Evolutionary conservation across 2,329 filamentous ascomycete genomes (phyloP).

Genomic region (Dryadomyces quercus-mongolicae): DNA sequence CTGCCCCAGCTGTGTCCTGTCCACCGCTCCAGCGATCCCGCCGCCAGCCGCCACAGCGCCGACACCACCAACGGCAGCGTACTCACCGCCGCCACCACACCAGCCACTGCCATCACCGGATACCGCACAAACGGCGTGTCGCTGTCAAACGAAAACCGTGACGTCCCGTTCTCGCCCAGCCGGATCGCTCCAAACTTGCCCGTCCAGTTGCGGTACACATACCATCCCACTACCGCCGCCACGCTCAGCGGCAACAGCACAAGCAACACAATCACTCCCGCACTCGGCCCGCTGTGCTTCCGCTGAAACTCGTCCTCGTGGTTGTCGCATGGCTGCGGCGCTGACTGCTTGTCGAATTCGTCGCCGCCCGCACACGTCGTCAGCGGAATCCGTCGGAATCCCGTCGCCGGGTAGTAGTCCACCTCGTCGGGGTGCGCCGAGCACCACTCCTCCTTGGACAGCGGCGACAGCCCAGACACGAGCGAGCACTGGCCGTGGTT

Average conservation of each 20-base stretch:
- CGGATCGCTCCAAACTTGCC: constrained; percentile 87
- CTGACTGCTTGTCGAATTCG: constrained; percentile 57
- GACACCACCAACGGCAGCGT: constrained; percentile 59
- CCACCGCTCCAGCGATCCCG: constrained; percentile 36
- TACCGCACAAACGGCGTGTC: constrained; percentile 71
- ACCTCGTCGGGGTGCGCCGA: constrained; percentile 50
- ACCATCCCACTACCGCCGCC: constrained; percentile 68
- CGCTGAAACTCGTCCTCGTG: constrained; percentile 71
- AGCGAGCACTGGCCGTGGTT: constrained; percentile 62
- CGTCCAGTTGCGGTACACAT: constrained; percentile 73
- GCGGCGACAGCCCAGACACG: constrained; percentile 58
- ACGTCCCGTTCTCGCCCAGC: constrained; percentile 54
- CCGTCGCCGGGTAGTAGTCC: constrained; percentile 75
- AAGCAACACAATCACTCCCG: constrained; percentile 65
- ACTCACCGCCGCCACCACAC: constrained; percentile 44
- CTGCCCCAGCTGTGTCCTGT: constrained; percentile 19
- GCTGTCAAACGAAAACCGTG: constrained; percentile 36
- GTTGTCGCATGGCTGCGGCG: constrained; percentile 55
- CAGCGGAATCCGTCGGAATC: constrained; percentile 80
- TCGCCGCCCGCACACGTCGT: constrained; percentile 72
- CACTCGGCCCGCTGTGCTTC: constrained; percentile 54
- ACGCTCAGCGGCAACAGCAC: constrained; percentile 62
- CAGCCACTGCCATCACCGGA: constrained; percentile 63
- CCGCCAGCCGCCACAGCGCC: constrained; percentile 58
- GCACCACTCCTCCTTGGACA: constrained; percentile 38